Evolutionary conservation across 257 asterid species (phyloP).

Genomic region (Lantana camara): DNA sequence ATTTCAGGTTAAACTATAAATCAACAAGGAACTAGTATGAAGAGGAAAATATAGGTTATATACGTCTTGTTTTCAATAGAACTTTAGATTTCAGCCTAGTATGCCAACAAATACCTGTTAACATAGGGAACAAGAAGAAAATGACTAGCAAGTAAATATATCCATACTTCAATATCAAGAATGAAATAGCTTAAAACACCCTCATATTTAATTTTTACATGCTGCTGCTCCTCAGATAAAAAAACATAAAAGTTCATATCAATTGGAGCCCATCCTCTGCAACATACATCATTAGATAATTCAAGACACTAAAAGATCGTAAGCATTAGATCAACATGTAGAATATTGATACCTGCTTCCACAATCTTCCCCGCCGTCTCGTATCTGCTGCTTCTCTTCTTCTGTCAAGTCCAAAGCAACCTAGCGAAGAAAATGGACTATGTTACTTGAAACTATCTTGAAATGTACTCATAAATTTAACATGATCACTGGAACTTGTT

Average conservation of each 20-base stretch:
- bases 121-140: background rate
- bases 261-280: background rate
- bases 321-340: constrained; percentile 9
- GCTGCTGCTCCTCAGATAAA: constrained; percentile 8
- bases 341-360: constrained; percentile 57
- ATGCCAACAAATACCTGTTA: background rate
- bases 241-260: no score
- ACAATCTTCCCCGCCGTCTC: constrained; percentile 39
- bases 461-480: background rate
- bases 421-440: constrained; percentile 38
- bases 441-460: background rate
- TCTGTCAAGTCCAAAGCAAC: constrained; percentile 77
- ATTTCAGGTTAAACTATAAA: constrained; percentile 4
- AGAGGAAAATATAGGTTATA: background rate
- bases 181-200: background rate
- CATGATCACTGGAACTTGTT: background rate
- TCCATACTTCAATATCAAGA: background rate
- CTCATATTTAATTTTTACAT: background rate
- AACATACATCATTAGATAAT: constrained; percentile 3
- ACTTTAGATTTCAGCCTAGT: background rate
- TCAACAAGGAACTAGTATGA: background rate
- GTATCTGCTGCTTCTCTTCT: constrained; percentile 70
- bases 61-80: background rate
- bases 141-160: background rate
- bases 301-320: constrained; percentile 1